These are phyloP conservation scores for Wickerhamiella slavikovae DNA, from an alignment of 805 yeast genomes.

Conservation along the genomic window DNA sequence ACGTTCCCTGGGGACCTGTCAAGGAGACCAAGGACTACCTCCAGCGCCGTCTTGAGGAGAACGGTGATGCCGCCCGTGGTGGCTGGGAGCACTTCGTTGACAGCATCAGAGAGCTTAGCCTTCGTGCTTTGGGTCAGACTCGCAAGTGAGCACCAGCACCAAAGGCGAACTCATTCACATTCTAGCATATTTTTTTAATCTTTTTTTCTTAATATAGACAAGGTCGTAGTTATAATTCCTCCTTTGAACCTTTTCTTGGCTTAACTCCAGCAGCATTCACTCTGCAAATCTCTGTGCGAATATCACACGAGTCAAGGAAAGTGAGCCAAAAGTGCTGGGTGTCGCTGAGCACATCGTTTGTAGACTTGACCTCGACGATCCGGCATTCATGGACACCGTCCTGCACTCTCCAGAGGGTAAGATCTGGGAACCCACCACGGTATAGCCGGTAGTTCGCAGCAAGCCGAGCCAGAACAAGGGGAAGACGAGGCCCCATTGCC, in stretches of 20 bases:
- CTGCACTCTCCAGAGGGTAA: conserved; percentile 17
- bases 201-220: no score
- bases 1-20: conserved; percentile 97
- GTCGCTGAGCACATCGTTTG: conserved; percentile 19
- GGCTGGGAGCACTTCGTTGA: conserved; percentile 11
- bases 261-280: conserved; percentile 4
- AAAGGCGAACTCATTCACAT: no score
- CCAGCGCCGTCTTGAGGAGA: conserved; percentile 78
- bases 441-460: conserved; percentile 12
- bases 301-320: conserved; percentile 12
- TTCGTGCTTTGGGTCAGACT: background rate
- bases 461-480: conserved; percentile 5
- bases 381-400: conserved; percentile 5
- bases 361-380: conserved; percentile 20
- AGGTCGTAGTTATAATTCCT: no score
- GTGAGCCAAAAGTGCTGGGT: conserved; percentile 20
- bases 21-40: conserved; percentile 79
- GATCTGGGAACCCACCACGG: conserved; percentile 19
- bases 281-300: conserved; percentile 17
- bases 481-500: conserved; percentile 5
- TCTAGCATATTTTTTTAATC: no score
- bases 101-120: background rate
- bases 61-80: conserved; percentile 41
- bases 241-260: no score
- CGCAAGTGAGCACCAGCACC: no score